Percentiles rank a stretch among this genome's conserved stretches.
Conservation (phyloP, 495 filamentous ascomycete genomes). For the Tirmania nivea region DNA sequence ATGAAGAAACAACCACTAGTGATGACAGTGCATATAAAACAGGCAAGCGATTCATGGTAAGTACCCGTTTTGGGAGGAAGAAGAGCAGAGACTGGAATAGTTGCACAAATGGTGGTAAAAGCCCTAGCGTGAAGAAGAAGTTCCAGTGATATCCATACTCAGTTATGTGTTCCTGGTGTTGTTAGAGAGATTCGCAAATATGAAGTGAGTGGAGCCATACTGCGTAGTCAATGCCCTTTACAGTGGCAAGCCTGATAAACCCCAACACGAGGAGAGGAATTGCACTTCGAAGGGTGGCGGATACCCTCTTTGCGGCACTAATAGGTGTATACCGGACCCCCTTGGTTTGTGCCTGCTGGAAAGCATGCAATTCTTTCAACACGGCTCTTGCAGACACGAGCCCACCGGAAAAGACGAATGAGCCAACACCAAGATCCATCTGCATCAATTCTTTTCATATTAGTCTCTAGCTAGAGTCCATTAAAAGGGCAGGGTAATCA, state of each 20-base stretch:
- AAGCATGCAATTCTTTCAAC: constrained; percentile 38
- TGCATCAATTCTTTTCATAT: neutral
- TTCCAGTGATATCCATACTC: constrained; percentile 99
- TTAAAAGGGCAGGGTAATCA: neutral
- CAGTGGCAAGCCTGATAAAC: constrained; percentile 57
- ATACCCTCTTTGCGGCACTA: constrained; percentile 33
- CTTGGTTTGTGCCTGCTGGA: constrained; percentile 16
- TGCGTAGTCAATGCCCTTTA: constrained; percentile 87
- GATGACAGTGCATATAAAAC: constrained; percentile 49
- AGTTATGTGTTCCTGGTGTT: constrained; percentile 48
- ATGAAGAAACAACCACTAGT: constrained; percentile 37
- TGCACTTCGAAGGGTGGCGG: constrained; percentile 49
- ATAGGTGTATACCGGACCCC: constrained; percentile 6
- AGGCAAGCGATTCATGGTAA: constrained; percentile 5
- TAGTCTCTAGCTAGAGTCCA: too few species aligned
- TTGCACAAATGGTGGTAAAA: constrained; percentile 79
- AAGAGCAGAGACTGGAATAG: constrained; percentile 42
- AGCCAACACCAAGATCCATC: constrained; percentile 95
- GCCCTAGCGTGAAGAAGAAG: constrained; percentile 91
- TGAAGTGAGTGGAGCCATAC: constrained; percentile 14
- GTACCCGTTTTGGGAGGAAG: constrained; percentile 15
- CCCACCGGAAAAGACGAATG: constrained; percentile 92
- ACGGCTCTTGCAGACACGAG: constrained; percentile 72
- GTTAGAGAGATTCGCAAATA: too few species aligned
- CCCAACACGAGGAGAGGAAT: constrained; percentile 66